Base-by-base conservation (phyloP, 495 filamentous ascomycete species). In the Lophiostoma macrostomum region DNA sequence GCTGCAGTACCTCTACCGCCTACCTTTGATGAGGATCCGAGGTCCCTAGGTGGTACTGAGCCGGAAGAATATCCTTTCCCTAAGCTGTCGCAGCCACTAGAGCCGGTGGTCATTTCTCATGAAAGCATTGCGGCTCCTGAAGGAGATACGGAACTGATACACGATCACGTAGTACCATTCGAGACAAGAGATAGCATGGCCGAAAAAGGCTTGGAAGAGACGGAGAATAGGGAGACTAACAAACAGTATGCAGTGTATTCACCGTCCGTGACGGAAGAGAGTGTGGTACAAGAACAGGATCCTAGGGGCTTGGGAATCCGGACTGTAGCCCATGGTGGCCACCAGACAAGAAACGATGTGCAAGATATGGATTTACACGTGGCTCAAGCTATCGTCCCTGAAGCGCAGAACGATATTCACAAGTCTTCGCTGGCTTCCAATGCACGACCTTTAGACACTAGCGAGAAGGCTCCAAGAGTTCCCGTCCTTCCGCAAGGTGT, bases 31-130 rank as follows among this genome's bases (percentile, higher is more conserved):
- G 2, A 51, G 28, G 39, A 18, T 2, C 40, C 24, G 16, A 45
- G 29, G 38, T 30, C 37, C 16, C 34, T 32, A 22, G 23, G 7
- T 16, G 16, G 5, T 2, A 30, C 11, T n/a, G 47, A 52, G 28
- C 3, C 13, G n/a, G 23, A n/a, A 5, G 55, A 52, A 27, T 52
- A 58, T 42, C 47, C 48, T 2, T 52, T 58, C 20, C 55, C 40
- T 12, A 22, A 10, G 4, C 31, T 46, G 22, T 8, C 27, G 5
- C 16, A 20, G 24, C 35, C 32, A 4, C 14, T 25, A 2, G 46
- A 50, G 22, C 16, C 23, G 1, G 16, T 24, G 16, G 1, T 22
- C 23, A 11, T 30, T 29, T 14, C 3, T 23, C 4, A 34, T 24
- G 37, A 52, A 48, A 25, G 18, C 29, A 24, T 11, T 19, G 10